These are phyloP conservation scores for Fraxinus baroniana DNA, from an alignment of 305 asterid genomes.

Conservation along the genomic window DNA sequence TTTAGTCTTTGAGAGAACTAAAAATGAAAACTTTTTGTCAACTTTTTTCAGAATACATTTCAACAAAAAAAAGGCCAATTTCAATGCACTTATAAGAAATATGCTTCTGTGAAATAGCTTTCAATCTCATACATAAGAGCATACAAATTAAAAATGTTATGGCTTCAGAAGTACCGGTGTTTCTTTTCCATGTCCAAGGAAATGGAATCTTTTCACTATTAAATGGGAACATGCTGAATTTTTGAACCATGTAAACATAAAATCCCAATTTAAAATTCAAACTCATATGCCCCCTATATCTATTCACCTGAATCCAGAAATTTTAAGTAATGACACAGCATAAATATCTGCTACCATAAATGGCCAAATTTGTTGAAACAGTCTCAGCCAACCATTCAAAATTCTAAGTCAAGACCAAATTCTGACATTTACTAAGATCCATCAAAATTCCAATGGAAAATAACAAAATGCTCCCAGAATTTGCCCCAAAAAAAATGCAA, in stretches of 20 bases:
- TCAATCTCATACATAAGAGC: neutral
- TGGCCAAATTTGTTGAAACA: neutral
- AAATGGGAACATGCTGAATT: neutral
- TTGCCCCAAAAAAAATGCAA: neutral
- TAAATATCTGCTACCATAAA: neutral
- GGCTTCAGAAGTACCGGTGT: neutral
- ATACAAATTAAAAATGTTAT: neutral
- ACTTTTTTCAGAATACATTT: neutral
- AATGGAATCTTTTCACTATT: neutral
- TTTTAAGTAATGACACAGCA: neutral
- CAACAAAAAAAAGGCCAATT: neutral
- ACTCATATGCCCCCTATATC: neutral
- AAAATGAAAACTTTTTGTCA: neutral
- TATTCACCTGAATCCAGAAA: neutral
- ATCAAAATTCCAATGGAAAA: neutral
- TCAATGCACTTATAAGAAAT: neutral
- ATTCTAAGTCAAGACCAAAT: neutral
- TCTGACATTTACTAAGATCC: neutral
- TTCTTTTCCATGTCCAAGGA: neutral
- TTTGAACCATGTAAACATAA: neutral
- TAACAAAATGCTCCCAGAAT: neutral
- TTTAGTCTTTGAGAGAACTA: neutral
- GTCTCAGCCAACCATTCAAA: neutral
- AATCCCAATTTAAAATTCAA: neutral
- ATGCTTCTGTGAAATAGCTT: neutral